Evolutionary conservation across 345 rosid species (phyloP).

Genomic region (Hibiscus tridactylites): DNA sequence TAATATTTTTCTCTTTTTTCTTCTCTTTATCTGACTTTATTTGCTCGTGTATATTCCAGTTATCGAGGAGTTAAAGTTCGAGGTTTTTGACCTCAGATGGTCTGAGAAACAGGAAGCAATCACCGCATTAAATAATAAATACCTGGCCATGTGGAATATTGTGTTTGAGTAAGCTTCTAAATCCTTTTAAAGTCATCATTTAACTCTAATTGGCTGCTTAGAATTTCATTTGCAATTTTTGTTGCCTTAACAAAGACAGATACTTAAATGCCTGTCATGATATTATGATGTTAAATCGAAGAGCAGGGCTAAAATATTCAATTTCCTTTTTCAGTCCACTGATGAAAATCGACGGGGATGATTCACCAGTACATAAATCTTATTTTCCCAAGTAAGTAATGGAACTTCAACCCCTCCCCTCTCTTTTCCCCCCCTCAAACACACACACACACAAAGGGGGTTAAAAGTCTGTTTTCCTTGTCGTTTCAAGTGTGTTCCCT

Average conservation of each 20-base stretch:
- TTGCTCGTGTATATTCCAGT: constrained; percentile 32
- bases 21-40: background rate
- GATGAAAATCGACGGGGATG: constrained; percentile 31
- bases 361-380: constrained; percentile 27
- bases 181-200: background rate
- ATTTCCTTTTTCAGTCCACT: constrained; percentile 29
- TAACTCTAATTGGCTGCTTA: background rate
- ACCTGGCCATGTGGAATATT: constrained; percentile 45
- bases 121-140: constrained; percentile 52
- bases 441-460: background rate
- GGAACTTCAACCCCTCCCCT: background rate
- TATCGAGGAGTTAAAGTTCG: constrained; percentile 71
- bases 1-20: background rate
- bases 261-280: background rate
- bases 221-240: background rate
- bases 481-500: background rate
- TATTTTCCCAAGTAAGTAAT: constrained; percentile 75
- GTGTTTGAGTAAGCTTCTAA: constrained; percentile 45
- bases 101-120: constrained; percentile 55
- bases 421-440: background rate
- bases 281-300: background rate
- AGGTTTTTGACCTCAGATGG: constrained; percentile 60
- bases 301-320: background rate
- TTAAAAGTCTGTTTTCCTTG: background rate
- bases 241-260: background rate